phyloP scores from a whole-genome alignment of 176 grass and related monocot species.

The Aegilops longissima region DNA sequence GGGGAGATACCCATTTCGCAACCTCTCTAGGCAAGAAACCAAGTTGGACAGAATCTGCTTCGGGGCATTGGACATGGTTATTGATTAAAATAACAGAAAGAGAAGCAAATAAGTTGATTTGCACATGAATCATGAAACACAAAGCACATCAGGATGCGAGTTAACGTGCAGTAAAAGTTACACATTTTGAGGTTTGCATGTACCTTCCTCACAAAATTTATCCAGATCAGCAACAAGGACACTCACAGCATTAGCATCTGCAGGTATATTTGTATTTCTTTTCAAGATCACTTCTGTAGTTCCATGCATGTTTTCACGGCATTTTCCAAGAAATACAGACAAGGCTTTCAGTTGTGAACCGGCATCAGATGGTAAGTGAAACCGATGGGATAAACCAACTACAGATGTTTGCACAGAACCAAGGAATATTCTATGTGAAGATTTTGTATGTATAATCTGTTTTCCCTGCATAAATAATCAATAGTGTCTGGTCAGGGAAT shows the following conservation, averaged over 20 bases:
- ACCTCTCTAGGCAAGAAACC: conserved; percentile 94
- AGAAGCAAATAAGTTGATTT: conserved; percentile 1
- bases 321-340: conserved; percentile 69
- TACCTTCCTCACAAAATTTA: conserved; percentile 70
- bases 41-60: conserved; percentile 71
- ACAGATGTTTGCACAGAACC: conserved; percentile 81
- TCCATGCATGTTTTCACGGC: conserved; percentile 55
- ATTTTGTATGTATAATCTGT: conserved; percentile 45
- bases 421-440: conserved; percentile 35
- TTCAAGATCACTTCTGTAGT: conserved; percentile 81
- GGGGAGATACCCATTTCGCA: conserved; percentile 86
- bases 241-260: conserved; percentile 91
- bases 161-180: not conserved
- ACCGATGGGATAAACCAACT: conserved; percentile 84
- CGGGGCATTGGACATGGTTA: conserved; percentile 20
- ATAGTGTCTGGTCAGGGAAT: conserved; percentile 7
- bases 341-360: conserved; percentile 64
- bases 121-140: conserved; percentile 4
- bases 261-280: conserved; percentile 72
- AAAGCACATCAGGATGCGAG: not conserved
- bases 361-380: conserved; percentile 56
- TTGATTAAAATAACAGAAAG: not conserved
- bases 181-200: conserved; percentile 12
- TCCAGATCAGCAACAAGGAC: conserved; percentile 66
- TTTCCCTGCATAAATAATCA: conserved; percentile 49